Conservation (phyloP, 345 rosid genomes). For the Litchi chinensis region DNA sequence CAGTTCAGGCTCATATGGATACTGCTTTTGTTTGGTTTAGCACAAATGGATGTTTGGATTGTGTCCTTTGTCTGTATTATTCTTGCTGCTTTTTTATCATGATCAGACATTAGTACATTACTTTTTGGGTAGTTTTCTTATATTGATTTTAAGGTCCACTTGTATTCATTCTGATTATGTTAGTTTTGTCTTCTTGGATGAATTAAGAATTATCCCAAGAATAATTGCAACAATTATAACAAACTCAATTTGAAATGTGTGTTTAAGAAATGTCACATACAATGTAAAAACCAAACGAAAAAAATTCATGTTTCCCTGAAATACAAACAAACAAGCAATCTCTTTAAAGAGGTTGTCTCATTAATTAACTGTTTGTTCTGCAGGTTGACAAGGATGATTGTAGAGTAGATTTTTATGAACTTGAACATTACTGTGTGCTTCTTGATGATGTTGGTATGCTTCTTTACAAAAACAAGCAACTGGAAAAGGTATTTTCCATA, state of each 20-base stretch:
- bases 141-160: background rate
- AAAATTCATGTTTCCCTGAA: no score
- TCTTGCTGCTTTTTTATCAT: background rate
- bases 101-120: background rate
- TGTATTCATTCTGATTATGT: background rate
- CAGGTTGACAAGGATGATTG: slow-evolving; percentile 52
- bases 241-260: background rate
- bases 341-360: background rate
- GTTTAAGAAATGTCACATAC: background rate
- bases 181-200: background rate
- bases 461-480: slow-evolving; percentile 63
- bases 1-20: background rate
- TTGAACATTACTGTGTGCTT: slow-evolving; percentile 68
- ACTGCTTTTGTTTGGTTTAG: background rate
- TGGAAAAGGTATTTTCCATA: slow-evolving; percentile 59
- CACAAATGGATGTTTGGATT: background rate
- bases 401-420: slow-evolving; percentile 54
- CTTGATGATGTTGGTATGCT: slow-evolving; percentile 66
- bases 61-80: background rate
- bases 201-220: no score
- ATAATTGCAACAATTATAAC: background rate
- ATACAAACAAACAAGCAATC: no score
- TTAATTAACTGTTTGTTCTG: slow-evolving; percentile 13
- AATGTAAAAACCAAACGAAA: background rate
- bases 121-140: background rate